Evolutionary conservation across 2,329 filamentous ascomycete genomes (phyloP).

Genomic region (Xylariaceae sp.): DNA sequence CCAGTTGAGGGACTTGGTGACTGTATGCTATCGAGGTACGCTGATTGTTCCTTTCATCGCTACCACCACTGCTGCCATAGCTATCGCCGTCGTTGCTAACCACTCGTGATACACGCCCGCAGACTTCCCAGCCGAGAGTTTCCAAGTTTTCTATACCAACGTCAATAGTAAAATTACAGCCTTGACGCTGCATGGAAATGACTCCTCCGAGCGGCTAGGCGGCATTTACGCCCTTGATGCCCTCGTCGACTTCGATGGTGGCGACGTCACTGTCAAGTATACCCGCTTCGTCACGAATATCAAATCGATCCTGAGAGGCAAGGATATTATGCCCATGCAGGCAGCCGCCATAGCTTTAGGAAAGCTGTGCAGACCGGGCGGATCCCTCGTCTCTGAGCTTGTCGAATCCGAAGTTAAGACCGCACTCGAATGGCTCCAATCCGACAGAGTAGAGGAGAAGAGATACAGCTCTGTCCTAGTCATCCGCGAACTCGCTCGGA

Average conservation of each 20-base stretch:
- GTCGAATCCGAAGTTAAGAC: constrained; percentile 97
- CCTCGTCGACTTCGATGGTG: constrained; percentile 92
- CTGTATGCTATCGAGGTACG: constrained; percentile 53
- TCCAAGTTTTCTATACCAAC: constrained; percentile 55
- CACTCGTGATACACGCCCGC: neutral
- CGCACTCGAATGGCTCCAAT: constrained; percentile 93
- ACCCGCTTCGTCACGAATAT: constrained; percentile 91
- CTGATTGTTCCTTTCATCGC: neutral
- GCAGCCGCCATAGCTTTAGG: constrained; percentile 85
- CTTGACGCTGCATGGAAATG: constrained; percentile 78
- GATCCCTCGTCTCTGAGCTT: constrained; percentile 88
- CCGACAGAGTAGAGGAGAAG: constrained; percentile 87
- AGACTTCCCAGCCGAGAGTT: constrained; percentile 79
- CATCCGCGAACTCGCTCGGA: constrained; percentile 82
- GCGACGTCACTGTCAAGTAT: constrained; percentile 89
- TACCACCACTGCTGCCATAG: neutral
- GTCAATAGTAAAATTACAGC: constrained; percentile 56
- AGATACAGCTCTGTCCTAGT: constrained; percentile 91
- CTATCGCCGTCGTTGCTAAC: constrained; percentile 11
- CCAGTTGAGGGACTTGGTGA: constrained; percentile 53
- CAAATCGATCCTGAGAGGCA: constrained; percentile 80
- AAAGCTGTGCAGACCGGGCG: constrained; percentile 85
- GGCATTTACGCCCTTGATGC: constrained; percentile 89
- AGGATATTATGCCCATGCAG: constrained; percentile 86
- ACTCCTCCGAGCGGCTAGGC: constrained; percentile 82